Base-by-base conservation (phyloP, 106 monocot species). In the Dendrobium chrysotoxum region DNA sequence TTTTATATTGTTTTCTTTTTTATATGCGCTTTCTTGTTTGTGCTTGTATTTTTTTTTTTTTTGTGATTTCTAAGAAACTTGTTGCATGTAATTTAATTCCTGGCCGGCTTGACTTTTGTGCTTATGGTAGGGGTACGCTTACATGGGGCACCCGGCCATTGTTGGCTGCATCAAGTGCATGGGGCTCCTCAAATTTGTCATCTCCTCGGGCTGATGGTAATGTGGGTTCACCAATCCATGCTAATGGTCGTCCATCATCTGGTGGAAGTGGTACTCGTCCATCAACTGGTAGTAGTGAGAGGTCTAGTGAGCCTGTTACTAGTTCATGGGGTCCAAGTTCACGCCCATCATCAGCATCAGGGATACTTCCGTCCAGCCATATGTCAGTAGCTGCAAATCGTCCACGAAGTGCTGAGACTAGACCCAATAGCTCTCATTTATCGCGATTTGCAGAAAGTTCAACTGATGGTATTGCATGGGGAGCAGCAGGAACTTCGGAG, bases 351-450 rank as follows among this genome's bases (percentile, higher is more conserved):
- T 91, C 98, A 28, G 88, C 98, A 70, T 99, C 98, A 1, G 95
- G 95, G 18, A 21, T 85, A 67, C 85, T 90, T 46, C 76, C 88
- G 41, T 79, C 88, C 72, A 88, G 84, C 75, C 93, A 99, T 73
- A 41, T 55, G 53, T 79, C 84, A 68, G 35, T 77, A 5, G 71
- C 71, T 7, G 53, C 87, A 67, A 65, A 89, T n/a, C 95, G 98
- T 9, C 98, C 98, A 67, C 88, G 90, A 84, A 99, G 98, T 88
- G 98, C 98, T 39, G 98, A 99, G 78, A 90, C 95, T 81, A 89
- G 95, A 64, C 88, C 91, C 44, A 89, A 89, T 55, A 92, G 98
- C 57, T 89, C 93, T 79, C 98, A 99, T 75, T 80, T 91, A 5
- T 93, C 95, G 72, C 85, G 91, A 10, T 93, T 93, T 88, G 92